phyloP scores from a whole-genome alignment of 257 asterid species.

The Solanum stenotomum region DNA sequence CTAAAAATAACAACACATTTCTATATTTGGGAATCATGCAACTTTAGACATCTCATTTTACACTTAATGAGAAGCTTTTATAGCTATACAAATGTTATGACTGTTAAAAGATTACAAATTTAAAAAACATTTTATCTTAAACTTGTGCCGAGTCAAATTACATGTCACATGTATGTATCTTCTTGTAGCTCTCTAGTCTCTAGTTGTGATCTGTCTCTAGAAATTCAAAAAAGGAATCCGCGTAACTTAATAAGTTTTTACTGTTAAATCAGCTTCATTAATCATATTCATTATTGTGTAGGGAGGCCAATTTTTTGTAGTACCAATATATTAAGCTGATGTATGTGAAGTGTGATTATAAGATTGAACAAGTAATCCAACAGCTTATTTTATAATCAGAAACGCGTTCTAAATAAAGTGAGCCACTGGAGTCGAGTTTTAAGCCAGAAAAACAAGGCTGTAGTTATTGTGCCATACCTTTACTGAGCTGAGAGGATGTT shows the following conservation, averaged over 20 bases:
- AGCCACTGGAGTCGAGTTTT: neutral
- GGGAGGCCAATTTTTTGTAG: neutral
- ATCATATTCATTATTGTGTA: neutral
- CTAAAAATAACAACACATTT: neutral
- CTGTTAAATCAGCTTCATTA: neutral
- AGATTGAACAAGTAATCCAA: neutral
- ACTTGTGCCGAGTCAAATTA: neutral
- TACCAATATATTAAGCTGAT: neutral
- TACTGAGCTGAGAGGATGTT: slow-evolving; percentile 11
- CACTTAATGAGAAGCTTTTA: neutral
- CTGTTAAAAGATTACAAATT: neutral
- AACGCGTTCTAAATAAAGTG: neutral
- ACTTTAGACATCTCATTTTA: neutral
- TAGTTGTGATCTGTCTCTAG: neutral
- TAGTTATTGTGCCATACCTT: neutral
- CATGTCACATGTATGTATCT: neutral
- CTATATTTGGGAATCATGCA: neutral
- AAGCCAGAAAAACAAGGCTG: neutral
- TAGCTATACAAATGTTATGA: neutral
- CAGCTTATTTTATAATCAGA: neutral
- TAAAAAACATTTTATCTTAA: neutral
- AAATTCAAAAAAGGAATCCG: neutral
- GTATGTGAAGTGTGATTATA: neutral
- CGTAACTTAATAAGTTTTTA: neutral
- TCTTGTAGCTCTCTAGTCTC: neutral